Percentiles rank a stretch among this genome's conserved stretches.
phyloP scores from a whole-genome alignment of 768 basidiomycete species.

The Tylopilus rubrobrunneus region DNA sequence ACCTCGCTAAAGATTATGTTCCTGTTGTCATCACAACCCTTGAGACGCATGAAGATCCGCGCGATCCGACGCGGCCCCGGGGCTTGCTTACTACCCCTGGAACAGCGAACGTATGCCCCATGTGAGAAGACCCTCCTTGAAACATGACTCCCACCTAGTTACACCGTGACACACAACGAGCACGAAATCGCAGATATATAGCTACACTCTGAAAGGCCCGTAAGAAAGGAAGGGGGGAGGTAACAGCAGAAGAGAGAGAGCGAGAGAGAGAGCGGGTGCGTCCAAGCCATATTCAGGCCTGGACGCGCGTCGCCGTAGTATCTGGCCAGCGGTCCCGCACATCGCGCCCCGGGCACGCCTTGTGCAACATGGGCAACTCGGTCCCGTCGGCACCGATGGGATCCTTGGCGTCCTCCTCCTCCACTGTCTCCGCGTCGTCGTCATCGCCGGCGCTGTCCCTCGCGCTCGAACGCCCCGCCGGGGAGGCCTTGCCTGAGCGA shows the following conservation, averaged over 20 bases:
- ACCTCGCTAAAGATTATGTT: too few species aligned
- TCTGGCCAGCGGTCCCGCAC: not conserved
- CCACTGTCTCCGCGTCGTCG: not conserved
- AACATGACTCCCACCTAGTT: not conserved
- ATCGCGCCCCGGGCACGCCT: not conserved
- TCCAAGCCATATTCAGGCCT: not conserved
- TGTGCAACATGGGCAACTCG: slow-evolving; percentile 5
- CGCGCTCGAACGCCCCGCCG: not conserved
- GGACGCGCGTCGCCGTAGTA: not conserved
- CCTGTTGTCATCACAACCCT: too few species aligned
- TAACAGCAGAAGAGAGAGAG: not conserved
- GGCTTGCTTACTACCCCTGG: too few species aligned
- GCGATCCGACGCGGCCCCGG: too few species aligned
- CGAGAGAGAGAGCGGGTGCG: too few species aligned
- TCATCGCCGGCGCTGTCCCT: not conserved
- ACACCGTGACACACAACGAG: not conserved
- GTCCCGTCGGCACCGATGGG: not conserved
- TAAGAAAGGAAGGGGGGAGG: not conserved
- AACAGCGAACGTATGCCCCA: too few species aligned
- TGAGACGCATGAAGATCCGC: too few species aligned
- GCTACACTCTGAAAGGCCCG: not conserved
- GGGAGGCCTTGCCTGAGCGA: not conserved
- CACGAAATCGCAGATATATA: not conserved
- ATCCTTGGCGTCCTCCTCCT: not conserved
- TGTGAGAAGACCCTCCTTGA: too few species aligned